Percentiles rank a stretch among this genome's conserved stretches.
phyloP scores from a whole-genome alignment of 768 basidiomycete genomes.

The Naganishia antarctica region DNA sequence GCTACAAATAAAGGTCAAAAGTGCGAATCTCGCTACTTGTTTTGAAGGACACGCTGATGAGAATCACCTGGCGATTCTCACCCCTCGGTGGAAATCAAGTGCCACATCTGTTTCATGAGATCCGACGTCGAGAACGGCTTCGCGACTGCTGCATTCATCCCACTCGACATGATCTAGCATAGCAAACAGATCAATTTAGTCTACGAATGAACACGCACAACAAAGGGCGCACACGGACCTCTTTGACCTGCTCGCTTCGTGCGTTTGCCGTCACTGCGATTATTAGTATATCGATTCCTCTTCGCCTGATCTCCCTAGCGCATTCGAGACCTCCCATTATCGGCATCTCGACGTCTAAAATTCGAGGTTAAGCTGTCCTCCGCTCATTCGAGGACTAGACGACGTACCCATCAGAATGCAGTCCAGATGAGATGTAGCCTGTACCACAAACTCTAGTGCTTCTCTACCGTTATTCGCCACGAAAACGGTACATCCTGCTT shows the following conservation, averaged over 20 bases:
- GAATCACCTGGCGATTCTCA: neutral
- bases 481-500: conserved; percentile 27
- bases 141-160: conserved; percentile 34
- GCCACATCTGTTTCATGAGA: conserved; percentile 11
- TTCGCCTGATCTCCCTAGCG: conserved; percentile 25
- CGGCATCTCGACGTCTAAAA: conserved; percentile 33
- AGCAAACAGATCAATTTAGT: neutral
- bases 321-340: conserved; percentile 32
- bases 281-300: conserved; percentile 28
- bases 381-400: no score
- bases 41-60: no score
- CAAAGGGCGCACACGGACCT: conserved; percentile 9
- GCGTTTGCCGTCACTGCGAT: conserved; percentile 39
- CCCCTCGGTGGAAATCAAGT: neutral
- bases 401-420: conserved; percentile 17
- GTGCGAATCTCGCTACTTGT: no score
- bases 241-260: conserved; percentile 30
- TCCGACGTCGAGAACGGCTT: conserved; percentile 34
- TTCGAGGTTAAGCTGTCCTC: neutral
- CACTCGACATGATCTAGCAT: conserved; percentile 30
- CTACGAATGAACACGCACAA: neutral
- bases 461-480: conserved; percentile 30
- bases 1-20: neutral
- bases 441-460: conserved; percentile 26
- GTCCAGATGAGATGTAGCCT: conserved; percentile 5